phyloP scores from a whole-genome alignment of 2,329 filamentous ascomycete species.

The Xylaria sp. region DNA sequence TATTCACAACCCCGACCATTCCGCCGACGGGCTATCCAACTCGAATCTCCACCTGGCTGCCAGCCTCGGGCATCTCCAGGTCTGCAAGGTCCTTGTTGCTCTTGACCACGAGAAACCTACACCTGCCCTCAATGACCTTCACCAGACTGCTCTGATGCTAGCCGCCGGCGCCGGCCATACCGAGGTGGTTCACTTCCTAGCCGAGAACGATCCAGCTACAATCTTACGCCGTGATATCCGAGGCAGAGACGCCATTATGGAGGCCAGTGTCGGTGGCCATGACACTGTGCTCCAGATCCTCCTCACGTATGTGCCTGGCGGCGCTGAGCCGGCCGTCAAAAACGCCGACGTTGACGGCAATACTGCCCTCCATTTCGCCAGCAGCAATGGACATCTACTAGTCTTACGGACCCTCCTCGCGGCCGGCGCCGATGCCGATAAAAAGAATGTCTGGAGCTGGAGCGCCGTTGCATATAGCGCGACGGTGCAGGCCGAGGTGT shows the following conservation, averaged over 20 bases:
- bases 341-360: conserved; percentile 78
- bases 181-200: conserved; percentile 77
- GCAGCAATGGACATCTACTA: conserved; percentile 80
- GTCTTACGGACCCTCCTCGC: conserved; percentile 80
- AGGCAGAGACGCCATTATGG: conserved; percentile 78
- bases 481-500: conserved; percentile 84
- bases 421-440: conserved; percentile 79
- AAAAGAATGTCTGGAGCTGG: conserved; percentile 81
- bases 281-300: conserved; percentile 73
- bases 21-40: conserved; percentile 75
- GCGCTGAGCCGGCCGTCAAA: conserved; percentile 62
- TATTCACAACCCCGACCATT: conserved; percentile 82
- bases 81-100: conserved; percentile 76
- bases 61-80: conserved; percentile 73
- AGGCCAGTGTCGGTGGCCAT: conserved; percentile 68
- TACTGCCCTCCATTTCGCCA: conserved; percentile 87
- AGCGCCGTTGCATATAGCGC: conserved; percentile 84
- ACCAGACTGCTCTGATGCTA: conserved; percentile 84
- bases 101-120: conserved; percentile 78
- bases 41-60: conserved; percentile 86
- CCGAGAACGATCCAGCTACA: conserved; percentile 68
- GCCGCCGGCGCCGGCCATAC: conserved; percentile 76
- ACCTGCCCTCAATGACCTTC: conserved; percentile 79
- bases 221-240: conserved; percentile 73
- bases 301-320: conserved; percentile 68